phyloP scores from a whole-genome alignment of 805 yeast species.

The Wickerhamiella lipophila region DNA sequence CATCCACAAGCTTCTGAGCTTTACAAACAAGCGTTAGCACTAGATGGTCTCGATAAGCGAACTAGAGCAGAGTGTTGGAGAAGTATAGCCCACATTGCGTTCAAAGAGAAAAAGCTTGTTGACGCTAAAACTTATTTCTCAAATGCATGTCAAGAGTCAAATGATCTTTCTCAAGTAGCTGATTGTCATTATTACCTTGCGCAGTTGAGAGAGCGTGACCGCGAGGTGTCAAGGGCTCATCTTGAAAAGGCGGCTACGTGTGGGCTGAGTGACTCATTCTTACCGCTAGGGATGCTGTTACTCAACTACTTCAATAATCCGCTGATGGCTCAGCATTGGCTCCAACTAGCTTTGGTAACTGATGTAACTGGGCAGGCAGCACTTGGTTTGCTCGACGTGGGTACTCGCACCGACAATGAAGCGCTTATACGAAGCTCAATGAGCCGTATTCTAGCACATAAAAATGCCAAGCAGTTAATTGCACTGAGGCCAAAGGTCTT shows the following conservation, averaged over 20 bases:
- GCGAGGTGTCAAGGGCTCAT: constrained; percentile 52
- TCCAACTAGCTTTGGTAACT: constrained; percentile 46
- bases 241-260: constrained; percentile 64
- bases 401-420: constrained; percentile 4
- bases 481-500: not conserved
- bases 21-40: constrained; percentile 45
- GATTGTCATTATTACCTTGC: constrained; percentile 71
- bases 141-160: constrained; percentile 47
- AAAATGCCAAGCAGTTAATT: constrained; percentile 13
- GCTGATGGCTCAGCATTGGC: constrained; percentile 66
- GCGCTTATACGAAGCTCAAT: constrained; percentile 9
- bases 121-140: constrained; percentile 48
- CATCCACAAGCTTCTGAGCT: constrained; percentile 42
- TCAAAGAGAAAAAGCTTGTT: constrained; percentile 39
- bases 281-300: constrained; percentile 66
- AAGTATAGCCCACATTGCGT: constrained; percentile 46
- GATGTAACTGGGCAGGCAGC: constrained; percentile 21
- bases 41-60: constrained; percentile 35
- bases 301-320: constrained; percentile 58
- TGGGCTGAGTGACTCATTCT: constrained; percentile 67
- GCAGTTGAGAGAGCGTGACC: constrained; percentile 51
- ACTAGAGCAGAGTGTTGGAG: constrained; percentile 60
- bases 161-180: constrained; percentile 37
- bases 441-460: constrained; percentile 11
- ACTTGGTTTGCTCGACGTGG: constrained; percentile 21